Evolutionary conservation across 805 yeast genomes (phyloP), one percentile per base, ranked within the genome.

Genomic region (Hermanozyma aechmeae): DNA sequence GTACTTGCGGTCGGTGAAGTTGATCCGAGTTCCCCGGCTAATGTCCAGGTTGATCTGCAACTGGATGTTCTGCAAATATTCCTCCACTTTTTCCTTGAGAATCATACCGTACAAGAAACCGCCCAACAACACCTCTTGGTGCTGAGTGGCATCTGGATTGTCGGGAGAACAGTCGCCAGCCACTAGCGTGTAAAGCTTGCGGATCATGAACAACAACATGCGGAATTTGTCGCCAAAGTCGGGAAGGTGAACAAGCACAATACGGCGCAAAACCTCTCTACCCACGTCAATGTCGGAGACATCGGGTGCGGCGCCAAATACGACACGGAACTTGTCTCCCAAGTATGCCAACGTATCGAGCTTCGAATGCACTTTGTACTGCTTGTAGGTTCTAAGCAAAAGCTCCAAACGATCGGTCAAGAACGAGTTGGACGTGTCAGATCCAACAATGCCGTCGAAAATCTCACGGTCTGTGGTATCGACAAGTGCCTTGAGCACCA

Each of bases 81-180:
- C 98, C 45, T 92, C 98, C 38, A 92, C 77, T 54, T 92, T 92
- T 60, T 92, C 98, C 56, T 92, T 92, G 48, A 92, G 58, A 42
- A 92, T 89, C 95, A 87, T 87, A 43, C 96, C 96, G 46, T 85
- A 92, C 31, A 92, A 66, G 71, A 92, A 84, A 11, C 98, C 98
- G 40, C 97, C 97, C 33, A 92, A 69, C 38, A 92, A 61, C 18
- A 92, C 83, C 61, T 92, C 98, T 61, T 92, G 98, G 67, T 92
- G 96, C 67, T 92, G 98, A 7, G 96, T 84, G 28, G 97, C 94
- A 77, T 92, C 98, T 53, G 98, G 98, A 61, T 92, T 92, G 57
- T 92, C 98, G 12, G 96, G 89, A 30, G 87, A 65, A 57, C 96
- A 89, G 52, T 89, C 96, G 36, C 96, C 96, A 21, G 96, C 96